phyloP scores from a whole-genome alignment of 2,329 filamentous ascomycete genomes.

The Colletotrichum acutatum region DNA sequence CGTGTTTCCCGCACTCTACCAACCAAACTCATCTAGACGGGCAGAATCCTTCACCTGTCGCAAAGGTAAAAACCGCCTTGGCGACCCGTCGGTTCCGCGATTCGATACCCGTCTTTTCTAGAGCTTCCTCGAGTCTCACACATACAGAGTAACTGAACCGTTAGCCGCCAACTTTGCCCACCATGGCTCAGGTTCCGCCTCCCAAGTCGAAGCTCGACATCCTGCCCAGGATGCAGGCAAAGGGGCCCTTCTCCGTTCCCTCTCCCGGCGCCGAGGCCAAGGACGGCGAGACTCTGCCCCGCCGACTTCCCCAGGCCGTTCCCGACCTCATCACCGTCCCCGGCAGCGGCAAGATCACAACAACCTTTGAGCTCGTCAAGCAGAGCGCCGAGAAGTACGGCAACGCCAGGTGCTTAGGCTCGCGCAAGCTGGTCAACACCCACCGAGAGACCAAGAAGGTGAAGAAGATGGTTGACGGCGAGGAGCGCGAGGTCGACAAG shows the following conservation, averaged over 20 bases:
- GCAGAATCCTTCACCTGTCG: not conserved
- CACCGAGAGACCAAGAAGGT: conserved; percentile 89
- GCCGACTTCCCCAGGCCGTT: conserved; percentile 71
- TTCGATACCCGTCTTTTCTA: not conserved
- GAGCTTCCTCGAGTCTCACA: conserved; percentile 7
- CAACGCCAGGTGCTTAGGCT: conserved; percentile 74
- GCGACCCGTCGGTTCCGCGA: conserved; percentile 12
- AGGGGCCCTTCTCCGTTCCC: conserved; percentile 76
- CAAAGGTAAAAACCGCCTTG: not conserved
- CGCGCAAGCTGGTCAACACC: conserved; percentile 78
- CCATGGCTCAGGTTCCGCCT: conserved; percentile 22
- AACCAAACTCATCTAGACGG: not conserved
- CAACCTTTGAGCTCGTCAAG: conserved; percentile 80
- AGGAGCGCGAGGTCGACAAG: conserved; percentile 84
- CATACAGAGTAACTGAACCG: not conserved
- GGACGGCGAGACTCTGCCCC: conserved; percentile 80
- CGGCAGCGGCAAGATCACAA: conserved; percentile 70
- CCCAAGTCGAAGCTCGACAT: conserved; percentile 40
- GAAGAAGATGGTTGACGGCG: conserved; percentile 87
- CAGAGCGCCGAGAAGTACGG: conserved; percentile 73
- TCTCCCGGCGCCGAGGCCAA: conserved; percentile 70
- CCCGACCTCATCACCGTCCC: conserved; percentile 71
- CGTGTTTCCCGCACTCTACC: not conserved
- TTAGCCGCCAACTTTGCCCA: not conserved
- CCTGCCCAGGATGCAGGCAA: conserved; percentile 63